Evolutionary conservation across 23 red algal genomes (phyloP).

Genomic region (Chondrus crispus): DNA sequence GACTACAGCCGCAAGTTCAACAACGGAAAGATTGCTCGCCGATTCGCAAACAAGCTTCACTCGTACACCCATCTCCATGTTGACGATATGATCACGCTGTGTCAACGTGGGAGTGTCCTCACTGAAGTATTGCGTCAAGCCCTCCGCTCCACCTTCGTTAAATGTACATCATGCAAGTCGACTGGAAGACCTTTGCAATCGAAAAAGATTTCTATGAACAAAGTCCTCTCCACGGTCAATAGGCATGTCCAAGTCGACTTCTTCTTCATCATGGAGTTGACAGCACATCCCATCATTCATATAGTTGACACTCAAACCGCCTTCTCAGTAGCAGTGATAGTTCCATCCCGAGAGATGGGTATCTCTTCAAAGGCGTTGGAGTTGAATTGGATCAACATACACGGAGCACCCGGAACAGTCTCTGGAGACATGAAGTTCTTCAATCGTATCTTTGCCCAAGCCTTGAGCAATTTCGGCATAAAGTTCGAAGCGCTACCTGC

Average conservation of each 20-base stretch:
- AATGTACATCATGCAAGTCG: slow-evolving; percentile 3
- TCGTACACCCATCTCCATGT: background rate
- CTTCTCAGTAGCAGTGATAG: background rate
- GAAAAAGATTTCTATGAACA: background rate
- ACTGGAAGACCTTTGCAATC: background rate
- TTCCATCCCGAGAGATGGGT: background rate
- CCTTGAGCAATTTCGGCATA: background rate
- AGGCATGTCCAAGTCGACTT: slow-evolving; percentile 31
- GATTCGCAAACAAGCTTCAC: slow-evolving; percentile 2
- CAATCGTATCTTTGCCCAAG: background rate
- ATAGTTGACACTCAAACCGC: background rate
- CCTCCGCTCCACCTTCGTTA: background rate
- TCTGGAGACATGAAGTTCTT: background rate
- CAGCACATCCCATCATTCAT: background rate
- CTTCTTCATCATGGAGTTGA: slow-evolving; percentile 8
- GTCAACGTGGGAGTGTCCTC: background rate
- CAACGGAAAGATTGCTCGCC: background rate
- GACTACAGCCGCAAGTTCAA: too few species aligned
- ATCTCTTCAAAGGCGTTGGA: background rate
- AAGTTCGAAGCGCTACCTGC: background rate
- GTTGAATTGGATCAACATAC: background rate
- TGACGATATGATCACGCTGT: background rate
- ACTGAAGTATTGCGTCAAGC: background rate
- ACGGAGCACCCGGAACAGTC: background rate
- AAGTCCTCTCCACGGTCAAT: background rate